Base-by-base conservation (phyloP, 495 filamentous ascomycete species). In the Cercophora scortea region DNA sequence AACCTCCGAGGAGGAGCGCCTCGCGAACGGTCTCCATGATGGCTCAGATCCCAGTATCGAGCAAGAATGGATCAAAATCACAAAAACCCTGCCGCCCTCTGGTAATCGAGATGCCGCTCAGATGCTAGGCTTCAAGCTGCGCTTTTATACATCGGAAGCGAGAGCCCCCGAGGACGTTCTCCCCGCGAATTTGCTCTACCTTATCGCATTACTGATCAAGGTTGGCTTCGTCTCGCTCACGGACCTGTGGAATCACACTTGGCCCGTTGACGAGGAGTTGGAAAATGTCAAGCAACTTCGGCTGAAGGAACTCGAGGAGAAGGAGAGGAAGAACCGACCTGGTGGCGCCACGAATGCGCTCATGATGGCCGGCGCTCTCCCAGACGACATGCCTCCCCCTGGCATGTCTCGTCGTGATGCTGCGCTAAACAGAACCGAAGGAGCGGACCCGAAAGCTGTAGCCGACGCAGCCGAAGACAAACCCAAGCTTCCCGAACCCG, bases 191-290 rank as follows among this genome's bases (percentile, higher is more conserved):
- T 78, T 99, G 11, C 87, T 96, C 44, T 91, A 90, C 54, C 81
- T 97, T 7, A 83, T 89, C 1, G 89, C 94, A 0, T 73, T 97
- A 25, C 79, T 99, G 39, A 96, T 99, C 69, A 97, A 97, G 67
- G 86, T 95, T 45, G 94, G 94, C 18, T 97, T 99, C 66, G 90
- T 99, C 53, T 95, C 91, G n/a, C 74, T 99, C 3, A 80, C 82
- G 39, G 93, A 97, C 60, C 73, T 99, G 17, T 96, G 96, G 65
- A 84, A 91, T 36, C 94, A 97, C 61, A 83, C 97, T 5, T 91
- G 89, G 78, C 88, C 94, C 17, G 72, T 76, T 0, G 92, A 97
- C 56, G 83, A 87, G 16, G 76, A 79, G 4, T 97, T 97, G 92
- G 76, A 85, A 42, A 72, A 62, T 0, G 65, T 93, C 32, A 79